Percentiles rank a stretch among this genome's conserved stretches.
Evolutionary conservation across 306 rosid species (phyloP).

Genomic region (Quercus engelmannii): DNA sequence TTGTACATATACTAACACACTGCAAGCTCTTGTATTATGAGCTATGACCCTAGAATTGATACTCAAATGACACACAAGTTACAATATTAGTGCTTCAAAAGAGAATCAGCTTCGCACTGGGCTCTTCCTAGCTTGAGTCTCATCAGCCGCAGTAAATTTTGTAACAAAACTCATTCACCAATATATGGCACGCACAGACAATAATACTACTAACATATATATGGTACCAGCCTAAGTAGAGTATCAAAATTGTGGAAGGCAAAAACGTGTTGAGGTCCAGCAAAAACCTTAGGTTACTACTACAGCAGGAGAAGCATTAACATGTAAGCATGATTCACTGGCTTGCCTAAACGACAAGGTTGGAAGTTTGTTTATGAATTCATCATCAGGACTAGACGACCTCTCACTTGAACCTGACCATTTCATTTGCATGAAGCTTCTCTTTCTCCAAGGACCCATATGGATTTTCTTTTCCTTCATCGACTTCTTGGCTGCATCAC

Average conservation of each 20-base stretch:
- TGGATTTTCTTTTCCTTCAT: constrained; percentile 68
- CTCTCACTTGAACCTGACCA: constrained; percentile 44
- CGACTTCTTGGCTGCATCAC: constrained; percentile 58
- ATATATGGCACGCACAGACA: background rate
- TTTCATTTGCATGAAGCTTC: constrained; percentile 60
- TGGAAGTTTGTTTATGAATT: background rate
- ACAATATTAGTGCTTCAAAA: background rate
- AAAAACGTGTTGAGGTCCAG: background rate
- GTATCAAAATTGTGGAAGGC: background rate
- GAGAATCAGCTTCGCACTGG: background rate
- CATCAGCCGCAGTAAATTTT: background rate
- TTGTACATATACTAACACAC: background rate
- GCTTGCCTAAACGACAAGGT: constrained; percentile 3
- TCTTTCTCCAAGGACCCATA: constrained; percentile 64
- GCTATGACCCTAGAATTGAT: too few species aligned
- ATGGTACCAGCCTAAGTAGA: background rate
- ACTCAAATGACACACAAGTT: too few species aligned
- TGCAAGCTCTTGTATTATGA: background rate
- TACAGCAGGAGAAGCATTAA: constrained; percentile 29
- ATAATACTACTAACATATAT: background rate
- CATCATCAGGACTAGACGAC: background rate
- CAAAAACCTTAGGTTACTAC: constrained; percentile 28
- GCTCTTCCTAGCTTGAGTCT: background rate
- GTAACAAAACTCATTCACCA: background rate
- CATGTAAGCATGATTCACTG: constrained; percentile 18